A percentile compares a stretch with the other conserved stretches of the same genome.
These are phyloP conservation scores for Auxenochlorella protothecoides DNA, from an alignment of 139 green algal species.

Conservation along the genomic window DNA sequence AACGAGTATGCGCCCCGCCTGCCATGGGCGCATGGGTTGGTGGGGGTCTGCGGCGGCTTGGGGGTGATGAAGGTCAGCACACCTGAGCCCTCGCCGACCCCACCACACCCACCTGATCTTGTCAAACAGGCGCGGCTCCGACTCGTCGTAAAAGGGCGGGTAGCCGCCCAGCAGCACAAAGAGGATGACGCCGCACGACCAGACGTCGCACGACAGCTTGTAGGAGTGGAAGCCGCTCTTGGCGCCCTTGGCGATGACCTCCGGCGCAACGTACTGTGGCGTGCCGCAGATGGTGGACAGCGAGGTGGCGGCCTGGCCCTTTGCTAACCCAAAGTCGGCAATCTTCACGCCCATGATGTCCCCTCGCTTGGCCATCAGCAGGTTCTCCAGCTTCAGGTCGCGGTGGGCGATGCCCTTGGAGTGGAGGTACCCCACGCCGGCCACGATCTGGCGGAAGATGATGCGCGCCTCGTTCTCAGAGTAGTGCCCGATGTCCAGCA, in stretches of 20 bases:
- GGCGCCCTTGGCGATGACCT: constrained; percentile 60
- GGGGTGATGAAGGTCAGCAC: background rate
- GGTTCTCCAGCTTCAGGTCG: constrained; percentile 93
- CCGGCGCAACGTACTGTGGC: constrained; percentile 86
- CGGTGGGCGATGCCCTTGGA: constrained; percentile 65
- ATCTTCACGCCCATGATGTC: constrained; percentile 63
- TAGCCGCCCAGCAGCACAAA: constrained; percentile 84
- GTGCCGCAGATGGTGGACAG: constrained; percentile 83
- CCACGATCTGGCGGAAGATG: constrained; percentile 68
- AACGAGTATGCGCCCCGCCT: constrained; percentile 60
- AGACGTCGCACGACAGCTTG: constrained; percentile 49
- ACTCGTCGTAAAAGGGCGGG: constrained; percentile 83
- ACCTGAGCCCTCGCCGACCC: background rate
- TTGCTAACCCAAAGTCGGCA: constrained; percentile 84
- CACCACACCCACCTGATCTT: constrained; percentile 43
- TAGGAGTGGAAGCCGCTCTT: constrained; percentile 24
- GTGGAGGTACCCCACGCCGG: constrained; percentile 77
- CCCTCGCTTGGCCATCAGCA: constrained; percentile 58
- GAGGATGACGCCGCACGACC: constrained; percentile 60
- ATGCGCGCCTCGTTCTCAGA: constrained; percentile 60
- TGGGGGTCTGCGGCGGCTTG: background rate
- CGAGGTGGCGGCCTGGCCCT: constrained; percentile 30
- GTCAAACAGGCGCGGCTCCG: constrained; percentile 77
- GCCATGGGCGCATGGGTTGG: background rate
- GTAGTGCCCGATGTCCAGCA: constrained; percentile 67